Percentiles rank a stretch among this genome's conserved stretches.
phyloP scores from a whole-genome alignment of 306 rosid species.

The Pterocarpus macrocarpus region DNA sequence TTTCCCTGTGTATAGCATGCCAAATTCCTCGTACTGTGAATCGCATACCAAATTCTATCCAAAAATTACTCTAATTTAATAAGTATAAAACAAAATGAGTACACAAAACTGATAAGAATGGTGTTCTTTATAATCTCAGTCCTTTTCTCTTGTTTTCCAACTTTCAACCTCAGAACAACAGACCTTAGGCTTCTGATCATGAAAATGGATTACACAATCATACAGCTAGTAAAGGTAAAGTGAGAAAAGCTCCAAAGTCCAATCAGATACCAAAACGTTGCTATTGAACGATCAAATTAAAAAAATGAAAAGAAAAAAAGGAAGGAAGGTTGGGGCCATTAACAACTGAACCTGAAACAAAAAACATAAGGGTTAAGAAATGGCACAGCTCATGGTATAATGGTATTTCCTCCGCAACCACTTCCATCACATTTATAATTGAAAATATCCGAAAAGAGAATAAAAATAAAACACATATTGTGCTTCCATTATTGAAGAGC shows the following conservation, averaged over 20 bases:
- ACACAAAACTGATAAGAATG: too few species aligned
- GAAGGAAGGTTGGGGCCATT: background rate
- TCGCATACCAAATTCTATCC: too few species aligned
- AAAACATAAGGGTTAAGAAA: background rate
- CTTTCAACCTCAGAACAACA: background rate
- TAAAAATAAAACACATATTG: background rate
- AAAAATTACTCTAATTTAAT: too few species aligned
- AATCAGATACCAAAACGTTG: conserved; percentile 9
- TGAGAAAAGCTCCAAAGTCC: background rate
- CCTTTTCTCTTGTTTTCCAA: background rate
- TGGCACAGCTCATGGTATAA: background rate
- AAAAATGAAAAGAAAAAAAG: background rate
- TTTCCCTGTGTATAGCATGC: too few species aligned
- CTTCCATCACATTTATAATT: background rate
- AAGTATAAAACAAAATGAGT: too few species aligned
- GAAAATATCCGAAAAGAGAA: background rate
- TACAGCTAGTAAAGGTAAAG: background rate
- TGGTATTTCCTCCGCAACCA: conserved; percentile 17
- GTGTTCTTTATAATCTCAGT: background rate
- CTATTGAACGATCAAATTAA: background rate
- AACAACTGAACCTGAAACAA: background rate
- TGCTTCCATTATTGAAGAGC: background rate
- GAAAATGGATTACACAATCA: conserved; percentile 7
- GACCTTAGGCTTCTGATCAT: conserved; percentile 5
- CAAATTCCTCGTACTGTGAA: too few species aligned